Evolutionary conservation across 1,284 basidiomycete genomes (phyloP).

Genomic region (Heliocybe sulcata): DNA sequence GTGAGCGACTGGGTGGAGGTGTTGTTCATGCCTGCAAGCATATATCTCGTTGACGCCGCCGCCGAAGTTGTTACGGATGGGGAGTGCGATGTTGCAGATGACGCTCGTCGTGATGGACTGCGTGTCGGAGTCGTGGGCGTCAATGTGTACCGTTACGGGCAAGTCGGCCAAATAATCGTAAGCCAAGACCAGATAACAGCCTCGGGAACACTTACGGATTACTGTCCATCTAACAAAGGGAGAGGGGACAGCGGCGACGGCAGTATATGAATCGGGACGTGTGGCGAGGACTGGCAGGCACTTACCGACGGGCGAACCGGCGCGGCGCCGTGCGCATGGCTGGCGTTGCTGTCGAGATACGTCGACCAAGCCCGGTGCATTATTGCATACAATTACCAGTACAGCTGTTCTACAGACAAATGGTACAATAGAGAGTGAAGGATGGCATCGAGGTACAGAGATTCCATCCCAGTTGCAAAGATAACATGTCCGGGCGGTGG

Average conservation of each 20-base stretch:
- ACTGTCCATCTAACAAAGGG: slow-evolving; percentile 5
- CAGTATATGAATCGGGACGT: slow-evolving; percentile 3
- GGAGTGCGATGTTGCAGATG: slow-evolving; percentile 22
- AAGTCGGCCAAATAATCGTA: slow-evolving; percentile 6
- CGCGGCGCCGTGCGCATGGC: slow-evolving; percentile 8
- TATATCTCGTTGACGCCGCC: slow-evolving; percentile 27
- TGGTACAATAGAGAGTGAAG: too few relatives aligned
- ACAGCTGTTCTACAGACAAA: too few relatives aligned
- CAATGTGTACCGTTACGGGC: neutral
- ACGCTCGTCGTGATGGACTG: slow-evolving; percentile 26
- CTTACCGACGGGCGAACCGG: slow-evolving; percentile 10
- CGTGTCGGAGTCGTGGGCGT: neutral
- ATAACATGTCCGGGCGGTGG: too few relatives aligned
- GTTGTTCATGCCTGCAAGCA: slow-evolving; percentile 25
- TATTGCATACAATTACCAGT: neutral
- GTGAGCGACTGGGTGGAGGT: slow-evolving; percentile 19
- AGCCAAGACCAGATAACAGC: slow-evolving; percentile 4
- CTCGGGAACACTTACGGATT: slow-evolving; percentile 4
- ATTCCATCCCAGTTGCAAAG: too few relatives aligned
- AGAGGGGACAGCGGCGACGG: neutral
- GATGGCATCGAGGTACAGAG: too few relatives aligned
- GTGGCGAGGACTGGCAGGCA: slow-evolving; percentile 4
- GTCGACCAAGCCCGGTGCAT: slow-evolving; percentile 48
- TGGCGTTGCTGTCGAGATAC: slow-evolving; percentile 31
- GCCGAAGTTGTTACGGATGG: slow-evolving; percentile 28